phyloP scores from a whole-genome alignment of 1,284 basidiomycete genomes.

The Fomitiporia mediterranea region DNA sequence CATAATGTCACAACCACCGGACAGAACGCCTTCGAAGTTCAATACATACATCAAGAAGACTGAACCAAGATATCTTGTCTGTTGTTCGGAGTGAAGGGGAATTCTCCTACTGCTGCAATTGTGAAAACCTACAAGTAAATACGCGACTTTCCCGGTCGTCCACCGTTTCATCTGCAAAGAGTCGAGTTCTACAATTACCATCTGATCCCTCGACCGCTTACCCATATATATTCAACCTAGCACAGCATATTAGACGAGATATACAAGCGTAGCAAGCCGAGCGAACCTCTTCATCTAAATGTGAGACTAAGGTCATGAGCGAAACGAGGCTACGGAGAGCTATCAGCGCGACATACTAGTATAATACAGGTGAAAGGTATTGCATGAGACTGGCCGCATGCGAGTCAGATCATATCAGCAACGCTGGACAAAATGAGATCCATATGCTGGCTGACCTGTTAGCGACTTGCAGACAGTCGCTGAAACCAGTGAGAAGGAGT shows the following conservation, averaged over 20 bases:
- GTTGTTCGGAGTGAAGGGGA: background rate
- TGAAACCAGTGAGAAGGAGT: too few species aligned
- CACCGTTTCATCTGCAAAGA: constrained; percentile 2
- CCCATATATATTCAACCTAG: constrained; percentile 11
- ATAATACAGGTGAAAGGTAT: background rate
- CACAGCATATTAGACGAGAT: background rate
- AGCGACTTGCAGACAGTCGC: background rate
- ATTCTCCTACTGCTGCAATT: background rate
- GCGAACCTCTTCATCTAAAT: background rate
- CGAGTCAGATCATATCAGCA: background rate
- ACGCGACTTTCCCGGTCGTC: constrained; percentile 3
- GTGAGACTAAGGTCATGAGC: background rate
- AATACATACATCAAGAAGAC: background rate
- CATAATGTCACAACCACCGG: too few species aligned
- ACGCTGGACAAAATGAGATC: background rate
- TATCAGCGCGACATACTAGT: background rate
- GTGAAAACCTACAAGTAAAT: background rate
- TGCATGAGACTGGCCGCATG: background rate
- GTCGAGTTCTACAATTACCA: too few species aligned
- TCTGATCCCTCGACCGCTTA: background rate
- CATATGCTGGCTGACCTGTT: background rate
- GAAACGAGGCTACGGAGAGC: background rate
- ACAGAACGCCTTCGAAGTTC: too few species aligned
- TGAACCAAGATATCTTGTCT: background rate
- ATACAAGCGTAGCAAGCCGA: too few species aligned